Evolutionary conservation across 148 eudicot species (phyloP).

Genomic region (Fagopyrum homotropicum): DNA sequence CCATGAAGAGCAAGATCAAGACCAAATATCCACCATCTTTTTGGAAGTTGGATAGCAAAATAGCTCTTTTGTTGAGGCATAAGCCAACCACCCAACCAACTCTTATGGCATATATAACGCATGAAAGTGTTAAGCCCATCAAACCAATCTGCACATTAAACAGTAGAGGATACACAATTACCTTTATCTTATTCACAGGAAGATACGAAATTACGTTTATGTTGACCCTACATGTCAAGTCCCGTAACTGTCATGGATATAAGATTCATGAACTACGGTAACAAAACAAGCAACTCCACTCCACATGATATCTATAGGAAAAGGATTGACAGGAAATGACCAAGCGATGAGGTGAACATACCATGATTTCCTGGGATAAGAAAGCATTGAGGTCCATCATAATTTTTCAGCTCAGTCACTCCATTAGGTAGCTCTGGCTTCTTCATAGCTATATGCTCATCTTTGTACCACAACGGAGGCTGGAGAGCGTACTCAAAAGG

Average conservation of each 20-base stretch:
- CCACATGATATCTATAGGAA: background rate
- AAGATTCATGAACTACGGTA: background rate
- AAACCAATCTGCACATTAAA: constrained; percentile 66
- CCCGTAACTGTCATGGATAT: background rate
- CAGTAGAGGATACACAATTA: background rate
- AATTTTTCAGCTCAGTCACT: constrained; percentile 53
- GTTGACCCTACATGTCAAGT: background rate
- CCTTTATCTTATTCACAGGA: background rate
- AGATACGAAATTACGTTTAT: background rate
- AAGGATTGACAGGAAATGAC: background rate
- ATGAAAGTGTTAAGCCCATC: constrained; percentile 96
- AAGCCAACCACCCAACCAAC: constrained; percentile 99
- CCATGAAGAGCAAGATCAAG: constrained; percentile 92
- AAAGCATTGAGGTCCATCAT: constrained; percentile 97
- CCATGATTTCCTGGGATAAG: constrained; percentile 99
- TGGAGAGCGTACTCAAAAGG: constrained; percentile 95
- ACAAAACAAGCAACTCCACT: background rate
- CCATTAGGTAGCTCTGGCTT: constrained; percentile 92
- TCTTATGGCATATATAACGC: constrained; percentile 96
- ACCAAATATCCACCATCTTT: constrained; percentile 99
- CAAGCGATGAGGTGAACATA: constrained; percentile 16
- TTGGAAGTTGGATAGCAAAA: constrained; percentile 85
- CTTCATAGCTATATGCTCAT: constrained; percentile 79
- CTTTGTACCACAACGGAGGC: constrained; percentile 85
- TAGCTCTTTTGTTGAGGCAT: constrained; percentile 99